Conservation (phyloP, 2,329 filamentous ascomycete genomes). For the Penicillium sp. region DNA sequence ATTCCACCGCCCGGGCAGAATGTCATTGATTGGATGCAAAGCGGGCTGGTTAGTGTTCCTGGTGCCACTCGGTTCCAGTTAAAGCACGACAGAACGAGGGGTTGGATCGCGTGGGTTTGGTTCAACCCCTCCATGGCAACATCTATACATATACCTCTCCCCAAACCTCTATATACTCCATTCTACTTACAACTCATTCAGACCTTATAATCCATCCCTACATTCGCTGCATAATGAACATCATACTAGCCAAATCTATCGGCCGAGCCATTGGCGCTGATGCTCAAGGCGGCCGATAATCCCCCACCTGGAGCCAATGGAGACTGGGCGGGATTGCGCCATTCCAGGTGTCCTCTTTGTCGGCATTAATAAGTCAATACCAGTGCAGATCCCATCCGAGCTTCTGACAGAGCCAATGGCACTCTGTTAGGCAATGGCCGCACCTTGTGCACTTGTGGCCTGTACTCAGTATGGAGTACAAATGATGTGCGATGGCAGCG, state of each 20-base stretch:
- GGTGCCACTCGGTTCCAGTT: conserved; percentile 3
- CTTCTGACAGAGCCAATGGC: neutral
- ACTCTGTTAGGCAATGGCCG: neutral
- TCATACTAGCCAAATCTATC: conserved; percentile 15
- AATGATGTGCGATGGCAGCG: neutral
- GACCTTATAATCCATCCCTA: neutral
- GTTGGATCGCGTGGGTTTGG: neutral
- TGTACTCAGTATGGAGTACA: neutral
- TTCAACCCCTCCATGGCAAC: neutral
- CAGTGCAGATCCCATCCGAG: neutral
- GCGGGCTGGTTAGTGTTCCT: conserved; percentile 28
- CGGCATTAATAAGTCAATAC: conserved; percentile 2
- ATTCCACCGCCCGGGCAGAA: conserved; percentile 30
- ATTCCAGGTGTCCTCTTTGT: conserved; percentile 18
- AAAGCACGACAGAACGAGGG: neutral
- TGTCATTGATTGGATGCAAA: conserved; percentile 23
- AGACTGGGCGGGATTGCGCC: conserved; percentile 30
- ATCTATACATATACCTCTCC: neutral
- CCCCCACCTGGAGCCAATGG: conserved; percentile 26
- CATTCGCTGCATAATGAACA: neutral
- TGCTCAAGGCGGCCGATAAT: conserved; percentile 23
- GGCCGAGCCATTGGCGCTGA: conserved; percentile 18
- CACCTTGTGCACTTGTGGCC: neutral
- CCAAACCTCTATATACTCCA: neutral
- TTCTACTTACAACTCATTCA: neutral